Base-by-base conservation (phyloP, 768 basidiomycete species). In the Calocybe indica region DNA sequence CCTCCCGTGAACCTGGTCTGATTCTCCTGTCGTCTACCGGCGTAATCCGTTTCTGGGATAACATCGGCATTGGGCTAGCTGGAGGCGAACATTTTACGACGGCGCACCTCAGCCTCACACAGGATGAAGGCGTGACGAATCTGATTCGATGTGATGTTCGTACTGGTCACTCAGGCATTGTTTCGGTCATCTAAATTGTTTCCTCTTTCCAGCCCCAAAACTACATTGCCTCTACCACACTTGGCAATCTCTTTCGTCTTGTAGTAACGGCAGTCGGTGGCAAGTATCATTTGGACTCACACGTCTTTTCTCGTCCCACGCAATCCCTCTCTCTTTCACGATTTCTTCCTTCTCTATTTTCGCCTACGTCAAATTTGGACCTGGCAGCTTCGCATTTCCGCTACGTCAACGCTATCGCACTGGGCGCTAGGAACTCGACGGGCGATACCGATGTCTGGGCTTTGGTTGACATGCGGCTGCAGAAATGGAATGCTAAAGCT, bases 21-120 rank as follows among this genome's bases (percentile, higher is more conserved):
- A 80, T 96, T 37, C 76, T 94, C 44, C 67, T 89, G 43, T 85
- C 86, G 6, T 67, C 77, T 5, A 67, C 75, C 0, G 93, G 93
- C 4, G 71, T 82, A 52, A 67, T 91, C 47, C 80, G 88, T 34
- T 88, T 90, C 61, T 97, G 93, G 93, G 85, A 92, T 47, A 85
- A 83, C 50, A 85, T 94, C 37, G 83, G 83, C 4, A 87, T 85
- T 49, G 88, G 88, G 11, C 76, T 92, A 10, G 86, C 89, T 2
- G 88, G 89, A 9, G 88, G 87, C 7, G 78, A 86, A 34, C 80
- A 80, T 51, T 85, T 73, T 57, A 72, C 73, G 7, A 73, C 75
- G 28, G 66, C 73, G 4, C 55, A 71, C 7, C 54, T 87, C 43
- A 69, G 73, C 14, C 62, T 88, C 40, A 67, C 66, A 29, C 52